Evolutionary conservation across 345 rosid genomes (phyloP).

Genomic region (Lepidium didymum): DNA sequence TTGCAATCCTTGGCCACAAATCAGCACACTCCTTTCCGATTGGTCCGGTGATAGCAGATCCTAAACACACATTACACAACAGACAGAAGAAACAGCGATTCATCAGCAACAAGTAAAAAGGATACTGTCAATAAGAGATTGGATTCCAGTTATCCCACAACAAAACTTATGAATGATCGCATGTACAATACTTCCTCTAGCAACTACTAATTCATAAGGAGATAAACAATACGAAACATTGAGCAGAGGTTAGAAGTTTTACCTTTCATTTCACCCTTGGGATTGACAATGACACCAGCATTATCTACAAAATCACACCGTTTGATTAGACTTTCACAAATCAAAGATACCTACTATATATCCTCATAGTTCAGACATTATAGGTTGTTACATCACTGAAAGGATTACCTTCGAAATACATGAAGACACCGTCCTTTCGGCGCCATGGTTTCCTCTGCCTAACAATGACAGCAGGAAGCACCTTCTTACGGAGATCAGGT

Average conservation of each 20-base stretch:
- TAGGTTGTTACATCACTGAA: background rate
- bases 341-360: background rate
- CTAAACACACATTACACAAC: constrained; percentile 15
- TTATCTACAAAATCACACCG: constrained; percentile 39
- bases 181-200: background rate
- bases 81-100: background rate
- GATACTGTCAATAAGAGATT: background rate
- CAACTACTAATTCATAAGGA: background rate
- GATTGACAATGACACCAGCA: constrained; percentile 76
- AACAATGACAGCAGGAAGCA: constrained; percentile 35
- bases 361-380: background rate
- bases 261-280: constrained; percentile 92
- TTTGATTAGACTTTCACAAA: background rate
- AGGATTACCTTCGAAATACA: constrained; percentile 29
- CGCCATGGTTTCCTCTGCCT: constrained; percentile 44
- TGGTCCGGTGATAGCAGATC: constrained; percentile 82
- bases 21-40: constrained; percentile 86
- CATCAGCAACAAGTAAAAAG: background rate
- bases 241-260: background rate
- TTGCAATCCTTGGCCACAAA: constrained; percentile 54
- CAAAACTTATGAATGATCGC: background rate
- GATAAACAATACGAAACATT: background rate
- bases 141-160: background rate
- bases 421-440: constrained; percentile 41
- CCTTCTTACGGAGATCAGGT: constrained; percentile 41